Evolutionary conservation across 176 grass and related monocot genomes (phyloP), one percentile per base, ranked within the genome.

Genomic region (Pontederia paniculata): DNA sequence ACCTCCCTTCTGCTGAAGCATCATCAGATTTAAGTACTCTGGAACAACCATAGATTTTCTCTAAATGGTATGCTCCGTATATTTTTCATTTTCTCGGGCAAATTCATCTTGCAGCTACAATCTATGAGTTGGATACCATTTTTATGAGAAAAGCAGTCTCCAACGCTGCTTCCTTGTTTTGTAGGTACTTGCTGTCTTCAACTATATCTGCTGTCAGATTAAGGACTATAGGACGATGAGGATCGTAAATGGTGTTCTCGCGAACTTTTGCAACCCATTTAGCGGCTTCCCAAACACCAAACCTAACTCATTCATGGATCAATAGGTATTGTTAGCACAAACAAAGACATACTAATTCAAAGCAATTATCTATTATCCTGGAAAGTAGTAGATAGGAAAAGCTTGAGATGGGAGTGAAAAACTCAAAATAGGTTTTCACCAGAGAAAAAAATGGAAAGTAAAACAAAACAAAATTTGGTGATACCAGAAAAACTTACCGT

Each of bases 251-350:
- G 41, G 83, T 87, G 68, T 77, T 47, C 60, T 97, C 91, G 58
- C 91, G 71, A 44, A 80, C 74, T 70, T 79, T 85, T 72, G 91
- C 91, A 70, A 81, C 77, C 91, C 83, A 97, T 73, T 97, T 97
- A 60, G 91, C 83, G 52, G 91, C 91, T 78, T 97, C 86, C 91
- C 86, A 88, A 54, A 97, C 80, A 62, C 86, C 86, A 87, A 97
- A 97, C 74, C 91, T 97, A 81, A 9, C 68, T 74, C 72, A 73
- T 63, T 28, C 28, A 37, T 6, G 7, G 28, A 5, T 37, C 28
- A n/a, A n/a, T n/a, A n/a, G n/a, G n/a, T n/a, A n/a, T 37, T 37
- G 7, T 37, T 37, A 37, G 28, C 28, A 37, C 28, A 37, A 37
- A 37, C 7, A 6, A 5, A 37, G 28, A 6, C 28, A 37, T 2